phyloP scores from a whole-genome alignment of 2,329 filamentous ascomycete genomes.

The Ilyonectria destructans region DNA sequence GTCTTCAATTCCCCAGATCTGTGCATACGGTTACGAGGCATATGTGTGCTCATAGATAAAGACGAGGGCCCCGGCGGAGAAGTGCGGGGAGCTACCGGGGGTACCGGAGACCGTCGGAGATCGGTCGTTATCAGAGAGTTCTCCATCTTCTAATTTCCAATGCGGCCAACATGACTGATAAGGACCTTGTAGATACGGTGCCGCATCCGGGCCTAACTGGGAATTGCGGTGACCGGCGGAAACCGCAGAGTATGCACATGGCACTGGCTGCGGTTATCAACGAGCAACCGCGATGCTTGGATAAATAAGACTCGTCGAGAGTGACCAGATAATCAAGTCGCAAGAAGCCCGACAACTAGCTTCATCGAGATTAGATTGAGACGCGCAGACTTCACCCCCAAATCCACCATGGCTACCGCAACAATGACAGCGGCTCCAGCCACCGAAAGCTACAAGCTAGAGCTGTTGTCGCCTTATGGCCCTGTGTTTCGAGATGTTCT shows the following conservation, averaged over 20 bases:
- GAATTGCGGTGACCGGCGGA: background rate
- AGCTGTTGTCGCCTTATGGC: background rate
- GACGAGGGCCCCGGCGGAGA: background rate
- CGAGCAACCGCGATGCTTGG: background rate
- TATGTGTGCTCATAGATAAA: background rate
- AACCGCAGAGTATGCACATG: background rate
- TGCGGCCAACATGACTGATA: background rate
- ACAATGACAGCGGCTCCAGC: background rate
- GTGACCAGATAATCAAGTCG: no score
- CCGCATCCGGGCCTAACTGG: background rate
- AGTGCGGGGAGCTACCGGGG: background rate
- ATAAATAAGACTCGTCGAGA: background rate
- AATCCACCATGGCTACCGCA: background rate
- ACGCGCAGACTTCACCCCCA: background rate
- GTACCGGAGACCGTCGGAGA: slow-evolving; percentile 1
- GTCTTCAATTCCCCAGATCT: background rate
- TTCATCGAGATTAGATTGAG: background rate
- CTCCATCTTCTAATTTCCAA: background rate
- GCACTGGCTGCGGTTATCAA: background rate
- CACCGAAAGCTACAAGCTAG: background rate
- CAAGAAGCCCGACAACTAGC: no score
- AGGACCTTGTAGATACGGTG: no score
- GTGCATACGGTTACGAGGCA: background rate
- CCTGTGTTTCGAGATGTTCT: slow-evolving; percentile 9
- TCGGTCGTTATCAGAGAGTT: background rate